Conservation (phyloP, 2,329 filamentous ascomycete species). For the Parasarocladium wereldwijsianum region DNA sequence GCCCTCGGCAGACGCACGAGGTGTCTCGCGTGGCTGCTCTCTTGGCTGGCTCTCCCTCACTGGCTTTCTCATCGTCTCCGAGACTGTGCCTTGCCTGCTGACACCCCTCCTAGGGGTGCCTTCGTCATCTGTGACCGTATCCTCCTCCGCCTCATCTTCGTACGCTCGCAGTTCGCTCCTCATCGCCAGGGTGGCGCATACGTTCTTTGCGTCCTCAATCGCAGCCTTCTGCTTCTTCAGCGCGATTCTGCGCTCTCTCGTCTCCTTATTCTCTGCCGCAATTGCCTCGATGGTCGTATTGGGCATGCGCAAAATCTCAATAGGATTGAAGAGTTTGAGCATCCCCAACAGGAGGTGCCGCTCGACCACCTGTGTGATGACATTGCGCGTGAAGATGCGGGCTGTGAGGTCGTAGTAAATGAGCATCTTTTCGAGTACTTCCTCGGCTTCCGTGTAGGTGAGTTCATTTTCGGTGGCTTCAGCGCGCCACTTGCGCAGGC, state of each 20-base stretch:
- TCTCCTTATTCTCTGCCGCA: conserved; percentile 37
- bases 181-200: conserved; percentile 36
- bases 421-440: conserved; percentile 40
- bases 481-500: conserved; percentile 30
- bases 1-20: conserved; percentile 3
- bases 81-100: no score
- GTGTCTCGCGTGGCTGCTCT: not conserved
- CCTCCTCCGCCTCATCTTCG: conserved; percentile 20
- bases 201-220: conserved; percentile 33
- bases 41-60: not conserved
- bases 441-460: conserved; percentile 33
- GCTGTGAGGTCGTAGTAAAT: conserved; percentile 39
- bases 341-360: conserved; percentile 35
- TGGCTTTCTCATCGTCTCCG: conserved; percentile 3
- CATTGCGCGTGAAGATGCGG: conserved; percentile 35
- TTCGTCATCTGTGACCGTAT: conserved; percentile 17
- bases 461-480: conserved; percentile 26
- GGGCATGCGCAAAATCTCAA: conserved; percentile 33
- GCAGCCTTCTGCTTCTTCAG: conserved; percentile 33
- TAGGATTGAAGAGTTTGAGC: conserved; percentile 35
- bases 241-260: conserved; percentile 29
- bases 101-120: no score
- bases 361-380: conserved; percentile 37
- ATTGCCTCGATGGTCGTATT: conserved; percentile 31
- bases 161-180: conserved; percentile 30